Conservation (phyloP, 495 filamentous ascomycete genomes). For the Saxophila tyrrhenica region DNA sequence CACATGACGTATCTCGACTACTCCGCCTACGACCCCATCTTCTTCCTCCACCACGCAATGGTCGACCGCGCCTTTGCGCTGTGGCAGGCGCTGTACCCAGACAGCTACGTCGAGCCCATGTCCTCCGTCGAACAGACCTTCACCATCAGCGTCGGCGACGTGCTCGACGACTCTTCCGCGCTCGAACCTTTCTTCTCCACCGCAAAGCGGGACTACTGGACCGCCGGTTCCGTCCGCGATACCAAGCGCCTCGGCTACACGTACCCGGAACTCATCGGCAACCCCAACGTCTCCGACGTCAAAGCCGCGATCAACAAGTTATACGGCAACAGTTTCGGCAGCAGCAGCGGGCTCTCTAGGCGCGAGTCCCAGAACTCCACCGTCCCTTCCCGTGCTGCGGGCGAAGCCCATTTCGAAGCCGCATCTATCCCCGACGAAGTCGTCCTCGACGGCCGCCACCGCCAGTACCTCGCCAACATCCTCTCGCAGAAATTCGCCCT, state of each 20-base stretch:
- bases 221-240: slow-evolving; percentile 24
- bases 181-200: slow-evolving; percentile 36
- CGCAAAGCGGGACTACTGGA: slow-evolving; percentile 30
- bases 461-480: slow-evolving; percentile 54
- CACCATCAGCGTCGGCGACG: slow-evolving; percentile 35
- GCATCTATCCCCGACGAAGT: background rate
- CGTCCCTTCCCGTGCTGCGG: background rate
- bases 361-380: background rate
- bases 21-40: slow-evolving; percentile 63
- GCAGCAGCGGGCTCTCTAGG: slow-evolving; percentile 12
- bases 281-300: slow-evolving; percentile 24
- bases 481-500: slow-evolving; percentile 45
- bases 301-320: slow-evolving; percentile 41
- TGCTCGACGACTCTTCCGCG: slow-evolving; percentile 25
- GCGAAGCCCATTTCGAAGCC: background rate
- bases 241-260: slow-evolving; percentile 44
- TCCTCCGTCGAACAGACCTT: slow-evolving; percentile 39
- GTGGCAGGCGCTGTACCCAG: slow-evolving; percentile 58
- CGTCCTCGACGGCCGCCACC: slow-evolving; percentile 26
- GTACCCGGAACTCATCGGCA: slow-evolving; percentile 44
- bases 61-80: slow-evolving; percentile 60
- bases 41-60: slow-evolving; percentile 55
- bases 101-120: slow-evolving; percentile 42
- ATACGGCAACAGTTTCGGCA: slow-evolving; percentile 34
- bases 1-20: slow-evolving; percentile 57